Conservation (phyloP, 805 yeast species). For the Metahyphopichia silvanorum region DNA sequence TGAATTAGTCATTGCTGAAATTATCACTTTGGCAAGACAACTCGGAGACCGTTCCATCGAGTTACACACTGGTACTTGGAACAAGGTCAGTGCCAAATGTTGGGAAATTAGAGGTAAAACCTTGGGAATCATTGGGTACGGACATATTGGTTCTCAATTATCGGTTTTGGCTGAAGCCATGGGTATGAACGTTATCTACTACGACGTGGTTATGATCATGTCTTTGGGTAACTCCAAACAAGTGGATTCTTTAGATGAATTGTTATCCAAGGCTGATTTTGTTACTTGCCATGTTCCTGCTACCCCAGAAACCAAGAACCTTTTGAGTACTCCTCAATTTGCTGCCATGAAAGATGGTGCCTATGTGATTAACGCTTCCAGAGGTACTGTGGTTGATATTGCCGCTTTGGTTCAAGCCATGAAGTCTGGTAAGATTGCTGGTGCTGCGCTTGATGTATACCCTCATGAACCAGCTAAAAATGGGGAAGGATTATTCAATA, state of each 20-base stretch:
- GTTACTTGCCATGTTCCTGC: slow-evolving; percentile 94
- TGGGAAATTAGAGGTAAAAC: slow-evolving; percentile 99
- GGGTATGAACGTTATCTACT: slow-evolving; percentile 95
- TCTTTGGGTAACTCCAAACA: slow-evolving; percentile 95
- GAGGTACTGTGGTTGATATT: slow-evolving; percentile 97
- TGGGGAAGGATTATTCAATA: slow-evolving; percentile 75
- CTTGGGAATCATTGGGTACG: slow-evolving; percentile 94
- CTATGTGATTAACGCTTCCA: slow-evolving; percentile 90
- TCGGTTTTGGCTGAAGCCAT: slow-evolving; percentile 95
- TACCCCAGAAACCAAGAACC: slow-evolving; percentile 84
- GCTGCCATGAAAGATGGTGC: slow-evolving; percentile 97
- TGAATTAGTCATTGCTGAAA: slow-evolving; percentile 93
- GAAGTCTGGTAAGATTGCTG: slow-evolving; percentile 91
- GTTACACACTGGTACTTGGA: slow-evolving; percentile 96
- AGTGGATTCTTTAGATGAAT: slow-evolving; percentile 79
- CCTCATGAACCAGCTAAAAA: slow-evolving; percentile 98
- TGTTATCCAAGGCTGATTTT: slow-evolving; percentile 79
- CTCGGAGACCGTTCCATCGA: slow-evolving; percentile 95
- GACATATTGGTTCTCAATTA: slow-evolving; percentile 97
- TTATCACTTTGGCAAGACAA: slow-evolving; percentile 92
- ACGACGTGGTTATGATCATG: slow-evolving; percentile 92
- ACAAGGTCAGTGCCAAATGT: slow-evolving; percentile 89
- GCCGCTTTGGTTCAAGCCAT: slow-evolving; percentile 90
- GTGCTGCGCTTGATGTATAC: slow-evolving; percentile 95
- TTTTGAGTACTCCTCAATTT: slow-evolving; percentile 86